These are phyloP conservation scores for Bifiguratus adelaidae DNA, from an alignment of 192 early-diverging fungal species.

Conservation along the genomic window DNA sequence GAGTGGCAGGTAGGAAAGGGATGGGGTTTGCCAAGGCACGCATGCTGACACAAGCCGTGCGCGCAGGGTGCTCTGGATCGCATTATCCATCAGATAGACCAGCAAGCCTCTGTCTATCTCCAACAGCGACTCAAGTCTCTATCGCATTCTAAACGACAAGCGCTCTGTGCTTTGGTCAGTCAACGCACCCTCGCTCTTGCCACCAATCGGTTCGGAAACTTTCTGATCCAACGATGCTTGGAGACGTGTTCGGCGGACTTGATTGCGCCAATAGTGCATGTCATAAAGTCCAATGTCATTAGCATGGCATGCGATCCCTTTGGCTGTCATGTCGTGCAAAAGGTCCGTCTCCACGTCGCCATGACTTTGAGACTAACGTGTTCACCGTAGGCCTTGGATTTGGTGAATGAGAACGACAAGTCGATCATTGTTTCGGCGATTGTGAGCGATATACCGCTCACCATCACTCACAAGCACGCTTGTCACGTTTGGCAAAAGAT, in stretches of 20 bases:
- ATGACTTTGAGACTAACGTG: not conserved
- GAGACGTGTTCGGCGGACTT: constrained; percentile 52
- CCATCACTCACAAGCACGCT: constrained; percentile 63
- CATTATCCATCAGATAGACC: constrained; percentile 61
- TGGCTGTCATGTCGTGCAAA: constrained; percentile 73
- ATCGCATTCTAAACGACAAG: constrained; percentile 31
- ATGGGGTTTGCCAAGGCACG: too few species aligned
- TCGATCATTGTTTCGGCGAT: constrained; percentile 47
- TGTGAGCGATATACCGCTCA: constrained; percentile 49
- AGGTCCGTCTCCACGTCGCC: constrained; percentile 14
- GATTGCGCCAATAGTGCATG: constrained; percentile 34
- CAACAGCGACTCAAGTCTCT: constrained; percentile 59
- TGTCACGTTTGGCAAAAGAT: constrained; percentile 78
- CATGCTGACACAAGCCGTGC: too few species aligned
- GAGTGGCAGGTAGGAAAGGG: too few species aligned
- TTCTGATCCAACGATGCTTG: constrained; percentile 59
- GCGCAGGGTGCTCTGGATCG: constrained; percentile 50
- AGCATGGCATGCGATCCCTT: constrained; percentile 61
- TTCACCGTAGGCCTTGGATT: not conserved
- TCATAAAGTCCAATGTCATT: constrained; percentile 52
- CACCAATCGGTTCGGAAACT: constrained; percentile 72
- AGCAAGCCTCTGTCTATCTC: constrained; percentile 57
- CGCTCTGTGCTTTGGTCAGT: constrained; percentile 51
- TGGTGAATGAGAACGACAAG: constrained; percentile 46
- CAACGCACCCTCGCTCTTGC: constrained; percentile 43